Evolutionary conservation across 306 rosid species (phyloP).

Genomic region (Ceratonia siliqua): DNA sequence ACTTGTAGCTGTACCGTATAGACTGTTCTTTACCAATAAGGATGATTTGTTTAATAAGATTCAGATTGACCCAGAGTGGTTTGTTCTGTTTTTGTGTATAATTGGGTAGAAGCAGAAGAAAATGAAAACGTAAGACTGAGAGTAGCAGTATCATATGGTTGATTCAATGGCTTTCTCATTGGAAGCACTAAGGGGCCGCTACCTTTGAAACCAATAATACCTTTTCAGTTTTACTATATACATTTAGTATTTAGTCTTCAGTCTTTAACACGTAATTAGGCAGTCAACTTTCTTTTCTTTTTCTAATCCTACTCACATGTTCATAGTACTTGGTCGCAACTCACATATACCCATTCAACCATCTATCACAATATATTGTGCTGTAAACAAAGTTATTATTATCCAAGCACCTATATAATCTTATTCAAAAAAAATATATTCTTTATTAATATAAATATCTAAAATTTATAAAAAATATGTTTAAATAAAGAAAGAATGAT

Average conservation of each 20-base stretch:
- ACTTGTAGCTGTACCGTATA: not conserved
- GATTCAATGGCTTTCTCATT: slow-evolving; percentile 41
- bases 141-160: too few species aligned
- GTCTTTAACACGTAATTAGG: slow-evolving; percentile 39
- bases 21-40: not conserved
- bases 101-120: slow-evolving; percentile 26
- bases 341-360: slow-evolving; percentile 3
- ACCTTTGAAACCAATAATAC: slow-evolving; percentile 35
- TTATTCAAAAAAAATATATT: not conserved
- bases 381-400: too few species aligned
- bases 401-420: not conserved
- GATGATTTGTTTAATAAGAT: not conserved
- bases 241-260: slow-evolving; percentile 11
- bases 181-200: slow-evolving; percentile 52
- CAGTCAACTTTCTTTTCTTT: slow-evolving; percentile 32
- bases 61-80: too few species aligned
- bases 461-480: too few species aligned
- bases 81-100: not conserved
- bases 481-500: too few species aligned
- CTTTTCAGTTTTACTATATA: not conserved
- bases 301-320: not conserved
- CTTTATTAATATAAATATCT: too few species aligned
- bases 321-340: slow-evolving; percentile 24
- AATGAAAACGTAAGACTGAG: slow-evolving; percentile 30
- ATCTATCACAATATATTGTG: not conserved